Evolutionary conservation across 176 grass and related monocot genomes (phyloP).

Genomic region (Musa beccarii): DNA sequence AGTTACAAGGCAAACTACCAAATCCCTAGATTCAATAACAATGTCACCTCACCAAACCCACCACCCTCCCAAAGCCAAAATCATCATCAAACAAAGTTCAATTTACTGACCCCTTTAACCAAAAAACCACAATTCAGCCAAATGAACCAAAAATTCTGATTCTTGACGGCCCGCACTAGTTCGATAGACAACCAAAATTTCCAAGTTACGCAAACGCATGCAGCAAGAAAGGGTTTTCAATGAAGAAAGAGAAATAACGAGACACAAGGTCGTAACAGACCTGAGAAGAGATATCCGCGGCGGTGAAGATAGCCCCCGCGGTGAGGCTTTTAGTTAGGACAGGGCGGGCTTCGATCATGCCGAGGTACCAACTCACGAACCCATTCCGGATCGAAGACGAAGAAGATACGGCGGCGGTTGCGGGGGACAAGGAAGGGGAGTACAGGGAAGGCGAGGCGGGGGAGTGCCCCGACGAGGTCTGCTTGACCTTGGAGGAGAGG

Average conservation of each 20-base stretch:
- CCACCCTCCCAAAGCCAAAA: background rate
- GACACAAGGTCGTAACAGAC: conserved; percentile 12
- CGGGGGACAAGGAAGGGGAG: conserved; percentile 22
- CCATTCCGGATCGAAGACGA: conserved; percentile 9
- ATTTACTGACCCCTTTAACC: background rate
- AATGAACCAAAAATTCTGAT: background rate
- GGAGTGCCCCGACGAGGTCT: background rate
- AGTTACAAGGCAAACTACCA: background rate
- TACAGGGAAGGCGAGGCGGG: background rate
- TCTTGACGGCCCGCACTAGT: background rate
- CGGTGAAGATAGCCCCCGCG: conserved; percentile 67
- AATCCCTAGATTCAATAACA: background rate
- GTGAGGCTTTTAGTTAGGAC: conserved; percentile 93
- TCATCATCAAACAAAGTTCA: background rate
- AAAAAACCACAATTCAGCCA: background rate
- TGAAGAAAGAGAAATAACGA: background rate
- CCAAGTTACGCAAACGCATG: background rate
- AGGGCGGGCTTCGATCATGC: conserved; percentile 58
- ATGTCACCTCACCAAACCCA: background rate
- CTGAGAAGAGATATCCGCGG: conserved; percentile 74
- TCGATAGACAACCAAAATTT: background rate
- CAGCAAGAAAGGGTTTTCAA: background rate
- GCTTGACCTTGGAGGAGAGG: conserved; percentile 33
- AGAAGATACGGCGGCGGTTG: background rate
- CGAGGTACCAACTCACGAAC: conserved; percentile 65